These are phyloP conservation scores for Gossypium longicalyx DNA, from an alignment of 345 rosid species.

Conservation along the genomic window DNA sequence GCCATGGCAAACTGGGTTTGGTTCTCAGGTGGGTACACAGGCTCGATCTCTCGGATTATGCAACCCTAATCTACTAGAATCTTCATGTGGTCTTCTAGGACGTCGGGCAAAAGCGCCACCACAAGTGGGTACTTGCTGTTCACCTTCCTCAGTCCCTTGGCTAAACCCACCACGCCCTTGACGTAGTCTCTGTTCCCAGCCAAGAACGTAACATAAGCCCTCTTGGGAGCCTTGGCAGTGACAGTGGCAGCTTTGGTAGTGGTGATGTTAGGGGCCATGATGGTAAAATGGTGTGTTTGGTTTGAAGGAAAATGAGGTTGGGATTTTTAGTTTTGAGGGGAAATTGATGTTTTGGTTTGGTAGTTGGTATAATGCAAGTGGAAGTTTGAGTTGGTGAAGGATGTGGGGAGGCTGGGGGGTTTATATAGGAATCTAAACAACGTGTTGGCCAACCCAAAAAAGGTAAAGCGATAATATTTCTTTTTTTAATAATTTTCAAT, in stretches of 20 bases:
- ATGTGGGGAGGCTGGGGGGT: background rate
- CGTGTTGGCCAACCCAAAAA: background rate
- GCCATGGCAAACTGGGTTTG: slow-evolving; percentile 77
- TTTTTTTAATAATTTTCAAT: no score
- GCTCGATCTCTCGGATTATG: slow-evolving; percentile 47
- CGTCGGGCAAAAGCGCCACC: slow-evolving; percentile 66
- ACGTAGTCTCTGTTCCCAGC: slow-evolving; percentile 70
- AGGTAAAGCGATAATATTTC: background rate
- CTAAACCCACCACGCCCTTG: slow-evolving; percentile 70
- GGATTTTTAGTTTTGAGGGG: no score
- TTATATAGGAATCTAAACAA: background rate
- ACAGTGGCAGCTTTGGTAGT: background rate
- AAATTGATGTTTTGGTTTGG: background rate
- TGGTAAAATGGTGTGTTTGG: background rate
- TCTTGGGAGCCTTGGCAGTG: slow-evolving; percentile 15
- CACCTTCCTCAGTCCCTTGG: slow-evolving; percentile 57
- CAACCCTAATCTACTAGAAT: slow-evolving; percentile 53
- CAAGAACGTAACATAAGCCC: slow-evolving; percentile 54
- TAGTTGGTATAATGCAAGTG: background rate
- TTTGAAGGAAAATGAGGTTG: background rate
- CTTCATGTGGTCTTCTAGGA: slow-evolving; percentile 55
- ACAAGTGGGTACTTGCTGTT: slow-evolving; percentile 55
- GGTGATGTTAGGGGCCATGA: background rate
- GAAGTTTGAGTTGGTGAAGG: background rate
- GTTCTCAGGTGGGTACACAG: slow-evolving; percentile 58